Conservation (phyloP, 1,284 basidiomycete genomes). For the Sanguinoderma infundibulare region DNA sequence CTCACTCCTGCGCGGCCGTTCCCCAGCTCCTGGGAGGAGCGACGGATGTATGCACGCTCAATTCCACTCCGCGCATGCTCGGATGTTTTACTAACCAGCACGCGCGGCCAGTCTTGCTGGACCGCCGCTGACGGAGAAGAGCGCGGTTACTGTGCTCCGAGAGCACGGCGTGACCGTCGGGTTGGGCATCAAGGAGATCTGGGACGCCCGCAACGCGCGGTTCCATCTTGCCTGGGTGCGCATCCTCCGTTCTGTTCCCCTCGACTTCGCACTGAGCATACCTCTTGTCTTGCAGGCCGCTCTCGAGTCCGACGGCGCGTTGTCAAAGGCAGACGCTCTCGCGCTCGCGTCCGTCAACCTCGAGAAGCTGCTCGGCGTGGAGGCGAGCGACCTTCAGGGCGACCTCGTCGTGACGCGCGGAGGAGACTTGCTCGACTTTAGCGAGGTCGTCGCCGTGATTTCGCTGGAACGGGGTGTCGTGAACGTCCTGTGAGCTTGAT, state of each 20-base stretch:
- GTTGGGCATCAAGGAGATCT: constrained; percentile 62
- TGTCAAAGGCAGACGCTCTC: constrained; percentile 58
- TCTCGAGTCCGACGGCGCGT: constrained; percentile 36
- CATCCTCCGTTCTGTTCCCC: not conserved
- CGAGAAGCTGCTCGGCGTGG: constrained; percentile 66
- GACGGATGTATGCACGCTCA: constrained; percentile 54
- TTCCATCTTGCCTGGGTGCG: constrained; percentile 76
- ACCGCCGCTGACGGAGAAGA: constrained; percentile 66
- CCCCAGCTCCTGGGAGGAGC: constrained; percentile 70
- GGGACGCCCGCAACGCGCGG: constrained; percentile 68
- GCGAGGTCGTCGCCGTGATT: not conserved
- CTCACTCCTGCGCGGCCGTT: constrained; percentile 63
- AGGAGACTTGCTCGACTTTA: not conserved
- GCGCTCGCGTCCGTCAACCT: constrained; percentile 65
- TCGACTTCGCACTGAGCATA: not conserved
- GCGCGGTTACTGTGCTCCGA: constrained; percentile 55
- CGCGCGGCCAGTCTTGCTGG: constrained; percentile 61
- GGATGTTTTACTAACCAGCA: constrained; percentile 21
- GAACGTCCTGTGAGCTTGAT: not conserved
- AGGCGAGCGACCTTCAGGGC: not conserved
- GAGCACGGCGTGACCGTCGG: constrained; percentile 72
- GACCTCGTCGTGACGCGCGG: not conserved
- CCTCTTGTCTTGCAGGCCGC: constrained; percentile 17
- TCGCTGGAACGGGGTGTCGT: not conserved
- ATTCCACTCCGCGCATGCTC: not conserved